phyloP scores from a whole-genome alignment of 768 basidiomycete genomes.

The Xerocomellus intermedius region DNA sequence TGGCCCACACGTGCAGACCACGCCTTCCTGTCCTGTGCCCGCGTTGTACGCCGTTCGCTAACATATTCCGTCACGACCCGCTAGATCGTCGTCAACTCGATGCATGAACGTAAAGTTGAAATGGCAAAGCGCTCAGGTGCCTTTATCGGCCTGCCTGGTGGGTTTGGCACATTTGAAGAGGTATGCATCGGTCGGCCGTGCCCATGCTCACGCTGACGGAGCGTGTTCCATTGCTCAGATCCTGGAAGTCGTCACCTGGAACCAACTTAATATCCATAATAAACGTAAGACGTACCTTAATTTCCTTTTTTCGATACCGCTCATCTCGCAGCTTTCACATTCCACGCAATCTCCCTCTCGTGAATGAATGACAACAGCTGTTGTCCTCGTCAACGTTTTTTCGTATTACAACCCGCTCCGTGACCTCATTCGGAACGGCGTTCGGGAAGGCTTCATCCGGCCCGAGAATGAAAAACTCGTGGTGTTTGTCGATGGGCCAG shows the following conservation, averaged over 20 bases:
- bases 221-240: conserved; percentile 41
- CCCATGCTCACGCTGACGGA: conserved; percentile 2
- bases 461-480: conserved; percentile 60
- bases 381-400: conserved; percentile 83
- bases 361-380: conserved; percentile 45
- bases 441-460: conserved; percentile 74
- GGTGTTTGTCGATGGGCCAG: conserved; percentile 73
- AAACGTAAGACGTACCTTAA: conserved; percentile 56
- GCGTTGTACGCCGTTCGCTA: conserved; percentile 5
- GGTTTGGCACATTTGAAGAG: conserved; percentile 96
- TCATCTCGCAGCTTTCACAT: conserved; percentile 1
- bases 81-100: conserved; percentile 71
- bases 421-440: conserved; percentile 62
- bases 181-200: conserved; percentile 25
- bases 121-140: conserved; percentile 82
- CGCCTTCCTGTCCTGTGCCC: neutral
- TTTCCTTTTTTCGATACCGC: neutral
- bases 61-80: conserved; percentile 4
- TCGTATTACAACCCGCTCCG: conserved; percentile 84
- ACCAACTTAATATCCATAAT: conserved; percentile 82
- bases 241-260: conserved; percentile 95
- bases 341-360: neutral
- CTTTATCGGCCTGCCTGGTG: conserved; percentile 90
- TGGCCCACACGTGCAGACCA: conserved; percentile 3
- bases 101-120: conserved; percentile 87